Evolutionary conservation across 371 early-diverging fungal genomes (phyloP).

Genomic region (Lichtheimia ramosa): DNA sequence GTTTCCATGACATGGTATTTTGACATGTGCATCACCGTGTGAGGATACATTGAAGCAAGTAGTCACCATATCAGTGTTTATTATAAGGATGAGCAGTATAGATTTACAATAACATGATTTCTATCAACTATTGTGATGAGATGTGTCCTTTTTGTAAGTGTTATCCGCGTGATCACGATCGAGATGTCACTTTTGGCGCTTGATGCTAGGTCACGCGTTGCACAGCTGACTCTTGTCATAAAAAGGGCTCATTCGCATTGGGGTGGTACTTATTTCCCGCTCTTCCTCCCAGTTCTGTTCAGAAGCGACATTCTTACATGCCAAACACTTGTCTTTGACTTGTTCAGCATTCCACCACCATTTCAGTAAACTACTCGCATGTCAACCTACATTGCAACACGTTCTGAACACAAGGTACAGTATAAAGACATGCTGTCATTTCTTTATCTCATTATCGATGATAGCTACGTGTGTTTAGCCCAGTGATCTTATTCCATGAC

Average conservation of each 20-base stretch:
- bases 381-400: not conserved
- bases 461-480: constrained; percentile 30
- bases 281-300: not conserved
- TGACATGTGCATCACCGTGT: not conserved
- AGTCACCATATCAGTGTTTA: not conserved
- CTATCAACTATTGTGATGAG: not conserved
- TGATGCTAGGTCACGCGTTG: constrained; percentile 16
- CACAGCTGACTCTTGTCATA: constrained; percentile 16
- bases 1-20: not conserved
- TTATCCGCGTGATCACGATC: constrained; percentile 4
- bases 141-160: not conserved
- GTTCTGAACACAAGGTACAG: not conserved
- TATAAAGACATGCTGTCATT: not conserved
- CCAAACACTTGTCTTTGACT: not conserved
- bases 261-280: not conserved
- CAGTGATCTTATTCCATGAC: constrained; percentile 43
- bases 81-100: not conserved
- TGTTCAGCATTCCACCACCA: not conserved
- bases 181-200: constrained; percentile 13
- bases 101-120: constrained; percentile 1
- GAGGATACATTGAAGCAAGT: too few relatives aligned
- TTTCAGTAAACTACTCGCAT: not conserved
- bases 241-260: constrained; percentile 8
- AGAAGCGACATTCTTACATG: not conserved
- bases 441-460: not conserved